Conservation (phyloP, 2,329 filamentous ascomycete genomes). For the Aspergillus novoparasiticus region DNA sequence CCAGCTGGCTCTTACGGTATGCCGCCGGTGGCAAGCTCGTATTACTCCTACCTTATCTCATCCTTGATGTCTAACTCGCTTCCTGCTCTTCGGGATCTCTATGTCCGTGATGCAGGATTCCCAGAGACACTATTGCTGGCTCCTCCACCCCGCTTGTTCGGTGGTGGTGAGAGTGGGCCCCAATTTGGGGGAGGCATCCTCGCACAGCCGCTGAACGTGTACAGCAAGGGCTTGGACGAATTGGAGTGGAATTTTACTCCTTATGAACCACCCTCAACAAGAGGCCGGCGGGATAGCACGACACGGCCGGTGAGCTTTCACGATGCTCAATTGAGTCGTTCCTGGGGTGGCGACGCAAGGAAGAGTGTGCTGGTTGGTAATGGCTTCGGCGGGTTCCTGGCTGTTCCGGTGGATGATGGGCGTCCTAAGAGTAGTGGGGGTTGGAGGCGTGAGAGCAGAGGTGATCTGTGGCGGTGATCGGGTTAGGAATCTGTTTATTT, state of each 20-base stretch:
- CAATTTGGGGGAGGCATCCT: constrained; percentile 40
- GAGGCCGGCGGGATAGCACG: constrained; percentile 39
- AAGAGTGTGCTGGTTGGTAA: constrained; percentile 68
- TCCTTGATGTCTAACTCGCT: constrained; percentile 77
- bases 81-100: constrained; percentile 73
- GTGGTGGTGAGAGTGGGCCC: constrained; percentile 34
- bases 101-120: constrained; percentile 83
- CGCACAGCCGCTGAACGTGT: constrained; percentile 62
- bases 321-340: constrained; percentile 52
- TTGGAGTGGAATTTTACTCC: constrained; percentile 69
- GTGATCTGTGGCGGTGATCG: constrained; percentile 42
- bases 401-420: constrained; percentile 59
- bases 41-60: constrained; percentile 84
- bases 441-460: constrained; percentile 35
- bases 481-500: not conserved
- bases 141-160: constrained; percentile 62
- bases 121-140: constrained; percentile 76
- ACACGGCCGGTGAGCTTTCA: constrained; percentile 51
- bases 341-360: constrained; percentile 62
- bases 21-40: constrained; percentile 57
- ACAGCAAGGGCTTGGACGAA: constrained; percentile 68
- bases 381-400: constrained; percentile 67
- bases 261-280: constrained; percentile 52
- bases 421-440: constrained; percentile 40
- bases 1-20: constrained; percentile 59